phyloP scores from a whole-genome alignment of 306 rosid genomes.

The Trifolium dubium region DNA sequence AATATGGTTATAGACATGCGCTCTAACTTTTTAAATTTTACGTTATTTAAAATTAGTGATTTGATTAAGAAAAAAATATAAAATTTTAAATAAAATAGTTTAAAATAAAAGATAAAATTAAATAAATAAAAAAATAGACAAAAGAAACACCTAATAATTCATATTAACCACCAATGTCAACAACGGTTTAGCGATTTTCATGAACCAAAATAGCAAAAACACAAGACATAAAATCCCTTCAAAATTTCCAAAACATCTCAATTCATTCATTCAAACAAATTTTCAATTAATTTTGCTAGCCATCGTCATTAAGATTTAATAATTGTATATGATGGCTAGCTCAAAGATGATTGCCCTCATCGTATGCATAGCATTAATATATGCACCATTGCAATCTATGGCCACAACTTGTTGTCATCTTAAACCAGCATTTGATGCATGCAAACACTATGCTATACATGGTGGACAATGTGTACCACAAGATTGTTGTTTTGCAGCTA shows the following conservation, averaged over 20 bases:
- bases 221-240: background rate
- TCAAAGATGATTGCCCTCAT: background rate
- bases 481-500: slow-evolving; percentile 38
- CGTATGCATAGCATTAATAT: slow-evolving; percentile 23
- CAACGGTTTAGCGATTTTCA: too few relatives aligned
- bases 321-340: slow-evolving; percentile 31
- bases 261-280: background rate
- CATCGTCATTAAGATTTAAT: background rate
- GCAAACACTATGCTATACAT: background rate
- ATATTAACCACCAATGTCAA: too few relatives aligned
- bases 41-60: too few relatives aligned
- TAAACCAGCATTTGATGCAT: background rate
- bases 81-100: too few relatives aligned
- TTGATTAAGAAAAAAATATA: too few relatives aligned
- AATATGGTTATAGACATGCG: too few relatives aligned
- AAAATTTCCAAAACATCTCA: background rate
- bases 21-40: too few relatives aligned
- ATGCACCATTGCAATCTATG: background rate
- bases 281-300: background rate
- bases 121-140: too few relatives aligned
- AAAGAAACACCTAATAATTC: too few relatives aligned
- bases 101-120: too few relatives aligned
- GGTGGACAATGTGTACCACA: slow-evolving; percentile 30
- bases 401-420: slow-evolving; percentile 41
- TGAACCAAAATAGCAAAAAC: too few relatives aligned